Conservation (phyloP, 192 early-diverging fungal species). For the Rhizophagus prolifer region DNA sequence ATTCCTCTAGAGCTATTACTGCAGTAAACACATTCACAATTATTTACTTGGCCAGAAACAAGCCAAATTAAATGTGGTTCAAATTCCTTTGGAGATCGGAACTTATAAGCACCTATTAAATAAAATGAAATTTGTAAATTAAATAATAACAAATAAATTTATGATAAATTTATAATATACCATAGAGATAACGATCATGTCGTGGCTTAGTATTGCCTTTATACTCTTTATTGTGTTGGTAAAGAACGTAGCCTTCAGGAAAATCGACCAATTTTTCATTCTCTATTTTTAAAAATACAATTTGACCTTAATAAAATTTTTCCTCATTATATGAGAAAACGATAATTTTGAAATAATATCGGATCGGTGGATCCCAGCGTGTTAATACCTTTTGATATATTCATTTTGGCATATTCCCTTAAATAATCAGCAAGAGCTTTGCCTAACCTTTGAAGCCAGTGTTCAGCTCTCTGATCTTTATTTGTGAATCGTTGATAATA, state of each 20-base stretch:
- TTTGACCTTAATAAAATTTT: too few species aligned
- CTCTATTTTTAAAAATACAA: neutral
- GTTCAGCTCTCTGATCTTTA: neutral
- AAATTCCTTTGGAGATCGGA: conserved; percentile 9
- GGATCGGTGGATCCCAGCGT: too few species aligned
- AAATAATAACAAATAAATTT: neutral
- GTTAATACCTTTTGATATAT: neutral
- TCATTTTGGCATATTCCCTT: neutral
- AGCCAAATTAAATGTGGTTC: conserved; percentile 7
- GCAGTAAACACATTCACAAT: neutral
- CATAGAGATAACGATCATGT: neutral
- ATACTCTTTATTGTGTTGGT: neutral
- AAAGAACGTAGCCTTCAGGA: neutral
- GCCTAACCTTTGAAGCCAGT: neutral
- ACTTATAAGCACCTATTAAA: neutral
- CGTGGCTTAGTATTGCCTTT: neutral
- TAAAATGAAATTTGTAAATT: neutral
- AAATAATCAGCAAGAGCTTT: neutral
- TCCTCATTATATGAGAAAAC: too few species aligned
- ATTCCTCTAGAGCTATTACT: neutral
- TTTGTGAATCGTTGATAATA: neutral
- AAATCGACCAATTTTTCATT: neutral
- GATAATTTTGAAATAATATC: too few species aligned
- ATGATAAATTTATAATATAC: neutral
- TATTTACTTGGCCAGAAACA: neutral